Evolutionary conservation across 2,329 filamentous ascomycete genomes (phyloP).

Genomic region (Exutisphaerella laricina): DNA sequence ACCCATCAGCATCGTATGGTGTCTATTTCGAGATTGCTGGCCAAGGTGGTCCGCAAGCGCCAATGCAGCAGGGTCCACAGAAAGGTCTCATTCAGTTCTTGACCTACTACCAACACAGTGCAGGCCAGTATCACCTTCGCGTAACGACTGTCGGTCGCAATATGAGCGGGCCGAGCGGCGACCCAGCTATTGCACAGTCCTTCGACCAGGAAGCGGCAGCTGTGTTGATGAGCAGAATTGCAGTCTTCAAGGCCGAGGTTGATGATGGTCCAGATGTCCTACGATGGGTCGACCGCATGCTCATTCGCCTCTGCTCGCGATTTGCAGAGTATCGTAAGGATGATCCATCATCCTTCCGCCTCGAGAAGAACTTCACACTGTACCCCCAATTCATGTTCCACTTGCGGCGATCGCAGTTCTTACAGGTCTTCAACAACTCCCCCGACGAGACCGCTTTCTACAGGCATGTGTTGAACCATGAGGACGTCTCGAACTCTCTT

Average conservation of each 20-base stretch:
- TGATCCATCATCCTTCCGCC: constrained; percentile 89
- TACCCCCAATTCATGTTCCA: constrained; percentile 99
- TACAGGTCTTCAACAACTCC: constrained; percentile 99
- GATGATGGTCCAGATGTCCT: constrained; percentile 98
- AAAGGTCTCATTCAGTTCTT: constrained; percentile 97
- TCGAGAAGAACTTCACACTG: constrained; percentile 98
- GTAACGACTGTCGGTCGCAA: constrained; percentile 92
- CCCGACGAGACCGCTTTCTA: constrained; percentile 99
- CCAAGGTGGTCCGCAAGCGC: constrained; percentile 69
- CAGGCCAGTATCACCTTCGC: constrained; percentile 89
- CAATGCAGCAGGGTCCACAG: constrained; percentile 79
- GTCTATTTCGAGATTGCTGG: constrained; percentile 97
- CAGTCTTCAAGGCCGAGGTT: constrained; percentile 97
- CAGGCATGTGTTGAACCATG: constrained; percentile 91
- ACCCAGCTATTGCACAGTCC: constrained; percentile 90
- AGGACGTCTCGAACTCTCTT: constrained; percentile 92
- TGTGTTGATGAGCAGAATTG: constrained; percentile 97
- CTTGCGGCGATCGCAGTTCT: constrained; percentile 88
- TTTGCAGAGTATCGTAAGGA: constrained; percentile 99
- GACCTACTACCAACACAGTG: constrained; percentile 97
- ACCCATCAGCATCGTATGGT: constrained; percentile 87
- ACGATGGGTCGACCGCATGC: constrained; percentile 97
- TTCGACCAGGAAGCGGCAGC: constrained; percentile 98
- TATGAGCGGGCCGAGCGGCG: constrained; percentile 86
- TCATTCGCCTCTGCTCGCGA: constrained; percentile 90